Percentiles rank a stretch among this genome's conserved stretches.
Evolutionary conservation across 2,329 filamentous ascomycete species (phyloP).

Genomic region (Penicillium sp.): DNA sequence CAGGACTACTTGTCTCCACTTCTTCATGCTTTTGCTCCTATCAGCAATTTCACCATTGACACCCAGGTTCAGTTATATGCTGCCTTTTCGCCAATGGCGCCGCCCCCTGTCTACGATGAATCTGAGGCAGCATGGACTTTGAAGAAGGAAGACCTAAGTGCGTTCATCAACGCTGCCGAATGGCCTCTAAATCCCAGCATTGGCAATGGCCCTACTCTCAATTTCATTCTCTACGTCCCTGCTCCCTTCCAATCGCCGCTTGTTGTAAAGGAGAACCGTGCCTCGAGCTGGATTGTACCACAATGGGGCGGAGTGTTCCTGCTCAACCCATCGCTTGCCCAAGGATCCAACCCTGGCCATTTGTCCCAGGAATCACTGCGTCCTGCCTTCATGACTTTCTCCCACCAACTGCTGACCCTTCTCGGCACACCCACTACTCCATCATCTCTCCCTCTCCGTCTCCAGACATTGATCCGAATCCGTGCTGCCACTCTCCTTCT

Average conservation of each 20-base stretch:
- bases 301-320: slow-evolving; percentile 86
- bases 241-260: slow-evolving; percentile 63
- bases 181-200: slow-evolving; percentile 96
- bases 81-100: slow-evolving; percentile 61
- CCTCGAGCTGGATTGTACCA: slow-evolving; percentile 85
- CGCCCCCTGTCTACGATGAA: slow-evolving; percentile 55
- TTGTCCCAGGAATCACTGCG: slow-evolving; percentile 66
- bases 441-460: slow-evolving; percentile 72
- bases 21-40: slow-evolving; percentile 71
- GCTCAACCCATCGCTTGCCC: slow-evolving; percentile 53
- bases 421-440: slow-evolving; percentile 80
- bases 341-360: slow-evolving; percentile 42
- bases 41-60: slow-evolving; percentile 94
- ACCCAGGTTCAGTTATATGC: slow-evolving; percentile 96
- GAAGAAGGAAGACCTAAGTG: slow-evolving; percentile 80
- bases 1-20: slow-evolving; percentile 78
- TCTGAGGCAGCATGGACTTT: slow-evolving; percentile 62
- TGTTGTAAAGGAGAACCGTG: slow-evolving; percentile 57
- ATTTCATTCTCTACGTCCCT: slow-evolving; percentile 90
- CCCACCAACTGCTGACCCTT: slow-evolving; percentile 81
- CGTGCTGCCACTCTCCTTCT: slow-evolving; percentile 80
- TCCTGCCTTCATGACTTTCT: slow-evolving; percentile 83
- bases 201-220: slow-evolving; percentile 86
- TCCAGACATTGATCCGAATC: slow-evolving; percentile 81
- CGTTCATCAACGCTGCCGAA: slow-evolving; percentile 95